Evolutionary conservation across 768 basidiomycete species (phyloP).

Genomic region (Clathrus columnatus): DNA sequence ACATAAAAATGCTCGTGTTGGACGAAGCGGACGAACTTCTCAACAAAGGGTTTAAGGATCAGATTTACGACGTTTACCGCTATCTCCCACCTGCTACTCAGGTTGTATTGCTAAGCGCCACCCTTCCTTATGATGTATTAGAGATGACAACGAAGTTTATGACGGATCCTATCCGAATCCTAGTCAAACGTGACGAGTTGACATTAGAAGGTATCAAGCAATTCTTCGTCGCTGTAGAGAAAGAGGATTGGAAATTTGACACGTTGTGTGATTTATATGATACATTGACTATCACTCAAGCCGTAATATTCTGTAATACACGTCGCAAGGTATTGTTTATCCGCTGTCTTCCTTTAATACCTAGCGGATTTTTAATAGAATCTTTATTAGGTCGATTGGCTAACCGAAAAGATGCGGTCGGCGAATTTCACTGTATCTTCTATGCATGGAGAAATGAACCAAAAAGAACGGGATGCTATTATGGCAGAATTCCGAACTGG

Average conservation of each 20-base stretch:
- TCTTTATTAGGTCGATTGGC: slow-evolving; percentile 77
- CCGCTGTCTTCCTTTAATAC: background rate
- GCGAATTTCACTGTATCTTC: slow-evolving; percentile 98
- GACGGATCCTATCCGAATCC: slow-evolving; percentile 96
- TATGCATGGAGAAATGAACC: slow-evolving; percentile 95
- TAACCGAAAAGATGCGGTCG: slow-evolving; percentile 98
- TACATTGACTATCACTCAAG: slow-evolving; percentile 97
- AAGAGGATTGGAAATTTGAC: slow-evolving; percentile 99
- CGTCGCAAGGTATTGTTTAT: slow-evolving; percentile 68
- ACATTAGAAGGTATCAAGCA: slow-evolving; percentile 95
- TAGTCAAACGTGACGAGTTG: slow-evolving; percentile 98
- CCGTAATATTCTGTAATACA: slow-evolving; percentile 98
- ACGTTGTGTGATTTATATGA: slow-evolving; percentile 96
- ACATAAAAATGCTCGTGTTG: slow-evolving; percentile 95
- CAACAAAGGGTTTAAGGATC: slow-evolving; percentile 98
- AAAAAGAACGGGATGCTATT: slow-evolving; percentile 91
- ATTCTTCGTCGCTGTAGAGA: slow-evolving; percentile 97
- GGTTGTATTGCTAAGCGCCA: slow-evolving; percentile 93
- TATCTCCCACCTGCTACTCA: slow-evolving; percentile 96
- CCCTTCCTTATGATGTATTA: slow-evolving; percentile 91
- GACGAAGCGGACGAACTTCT: slow-evolving; percentile 95
- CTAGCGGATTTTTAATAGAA: background rate
- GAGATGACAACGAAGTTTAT: slow-evolving; percentile 99
- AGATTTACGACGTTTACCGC: slow-evolving; percentile 98
- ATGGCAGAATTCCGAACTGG: slow-evolving; percentile 96